Base-by-base conservation (phyloP, 306 rosid genomes). In the Albizia julibrissin region DNA sequence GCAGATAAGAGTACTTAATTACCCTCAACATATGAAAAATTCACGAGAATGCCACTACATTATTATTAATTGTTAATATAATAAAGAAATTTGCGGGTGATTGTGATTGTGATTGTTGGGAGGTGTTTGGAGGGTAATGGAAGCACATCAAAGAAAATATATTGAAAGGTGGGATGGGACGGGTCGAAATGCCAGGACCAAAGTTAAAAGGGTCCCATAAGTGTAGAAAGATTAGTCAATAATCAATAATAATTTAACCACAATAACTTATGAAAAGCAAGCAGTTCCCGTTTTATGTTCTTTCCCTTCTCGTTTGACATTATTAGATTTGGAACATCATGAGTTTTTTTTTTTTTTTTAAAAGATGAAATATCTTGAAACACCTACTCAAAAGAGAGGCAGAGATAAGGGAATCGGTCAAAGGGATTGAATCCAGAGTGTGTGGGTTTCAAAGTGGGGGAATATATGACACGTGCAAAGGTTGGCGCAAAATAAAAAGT, bases 391-490 rank as follows among this genome's bases (percentile, higher is more conserved):
- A 46, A 46, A 46, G 19, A 6, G 15, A 1, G 52, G 52, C 16
- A 46, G 52, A 15, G 52, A 46, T 46, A 0, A 46, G 34, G 18
- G 56, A 85, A 79, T 50, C 37, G 82, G 92, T 91, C 88, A 59
- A 87, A 83, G 75, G 18, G 24, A 79, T 34, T 75, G 80, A 52
- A 81, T 82, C 34, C 21, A 62, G 8, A 72, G 70, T 21, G 70
- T 66, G 24, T 29, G 11, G n/a, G 11, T 54, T 61, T 16, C n/a
- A 6, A 62, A 44, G 50, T 67, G 50, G 56, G 56, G 72, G 5
- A 54, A 44, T n/a, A 22, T 1, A 58, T 40, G 81, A 74, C 90
- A 82, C 83, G 88, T 82, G 86, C 79, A 81, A 79, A 84, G 78
- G 74, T n/a, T n/a, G 61, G 56, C 39, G 64, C 46, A 26, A 39